These are phyloP conservation scores for Eimeria sp. DNA, from an alignment of 169 alveolate species.

Conservation along the genomic window DNA sequence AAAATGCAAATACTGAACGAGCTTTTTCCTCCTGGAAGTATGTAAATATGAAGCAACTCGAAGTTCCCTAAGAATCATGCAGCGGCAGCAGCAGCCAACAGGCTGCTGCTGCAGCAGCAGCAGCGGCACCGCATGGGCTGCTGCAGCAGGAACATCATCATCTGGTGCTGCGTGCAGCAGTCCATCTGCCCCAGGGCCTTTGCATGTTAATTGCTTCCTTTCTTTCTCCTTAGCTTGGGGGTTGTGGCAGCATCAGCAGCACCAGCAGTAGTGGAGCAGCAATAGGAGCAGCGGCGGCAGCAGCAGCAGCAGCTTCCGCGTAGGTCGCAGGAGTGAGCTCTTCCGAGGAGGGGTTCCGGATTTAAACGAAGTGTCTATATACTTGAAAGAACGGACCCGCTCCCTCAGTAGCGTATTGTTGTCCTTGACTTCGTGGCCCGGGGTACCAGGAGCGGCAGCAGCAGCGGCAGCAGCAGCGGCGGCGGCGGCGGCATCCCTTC, in stretches of 20 bases:
- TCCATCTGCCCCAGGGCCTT: slow-evolving; percentile 73
- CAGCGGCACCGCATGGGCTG: slow-evolving; percentile 82
- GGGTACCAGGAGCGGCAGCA: slow-evolving; percentile 43
- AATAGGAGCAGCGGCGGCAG: slow-evolving; percentile 76
- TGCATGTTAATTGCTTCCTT: slow-evolving; percentile 77
- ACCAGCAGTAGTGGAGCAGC: slow-evolving; percentile 78
- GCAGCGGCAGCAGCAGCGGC: slow-evolving; percentile 53
- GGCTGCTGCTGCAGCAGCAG: slow-evolving; percentile 67
- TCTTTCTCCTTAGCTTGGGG: slow-evolving; percentile 70
- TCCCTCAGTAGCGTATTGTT: slow-evolving; percentile 37
- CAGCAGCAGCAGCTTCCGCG: slow-evolving; percentile 78
- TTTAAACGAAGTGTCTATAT: slow-evolving; percentile 50
- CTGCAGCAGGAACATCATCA: slow-evolving; percentile 63
- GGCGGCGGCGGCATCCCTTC: slow-evolving; percentile 46
- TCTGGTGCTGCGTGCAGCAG: slow-evolving; percentile 79
- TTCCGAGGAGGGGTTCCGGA: slow-evolving; percentile 18
- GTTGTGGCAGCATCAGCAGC: slow-evolving; percentile 75
- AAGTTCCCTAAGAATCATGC: slow-evolving; percentile 25
- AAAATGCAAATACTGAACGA: background rate
- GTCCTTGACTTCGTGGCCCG: slow-evolving; percentile 21
- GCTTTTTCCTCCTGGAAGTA: background rate
- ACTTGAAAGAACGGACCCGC: slow-evolving; percentile 31
- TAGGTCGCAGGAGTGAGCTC: slow-evolving; percentile 69
- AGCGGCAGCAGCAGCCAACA: slow-evolving; percentile 65
- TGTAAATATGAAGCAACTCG: background rate